phyloP scores from a whole-genome alignment of 495 filamentous ascomycete genomes.

The Hypoxylon trugodes region DNA sequence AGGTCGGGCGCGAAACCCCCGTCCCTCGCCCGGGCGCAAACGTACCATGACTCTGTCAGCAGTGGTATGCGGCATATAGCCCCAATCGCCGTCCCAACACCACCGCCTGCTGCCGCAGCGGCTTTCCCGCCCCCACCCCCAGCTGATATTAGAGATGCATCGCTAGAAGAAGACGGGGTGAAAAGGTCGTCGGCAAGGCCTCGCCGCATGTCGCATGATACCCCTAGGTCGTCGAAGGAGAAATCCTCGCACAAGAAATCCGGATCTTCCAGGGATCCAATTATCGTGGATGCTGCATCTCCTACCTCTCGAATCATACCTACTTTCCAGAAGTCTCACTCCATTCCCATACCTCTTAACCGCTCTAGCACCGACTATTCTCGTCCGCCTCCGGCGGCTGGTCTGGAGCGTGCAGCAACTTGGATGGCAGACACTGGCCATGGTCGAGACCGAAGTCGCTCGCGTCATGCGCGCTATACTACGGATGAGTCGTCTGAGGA shows the following conservation, averaged over 20 bases:
- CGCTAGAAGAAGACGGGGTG: conserved; percentile 34
- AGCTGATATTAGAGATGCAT: conserved; percentile 24
- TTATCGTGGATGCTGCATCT: conserved; percentile 41
- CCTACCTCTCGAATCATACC: conserved; percentile 41
- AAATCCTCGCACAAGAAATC: conserved; percentile 45
- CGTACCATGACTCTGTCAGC: conserved; percentile 36
- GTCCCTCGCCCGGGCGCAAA: conserved; percentile 41
- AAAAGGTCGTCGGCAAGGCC: conserved; percentile 47
- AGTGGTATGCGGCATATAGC: conserved; percentile 30
- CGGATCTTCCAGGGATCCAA: conserved; percentile 36
- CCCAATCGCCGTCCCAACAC: conserved; percentile 50
- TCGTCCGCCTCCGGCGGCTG: conserved; percentile 26
- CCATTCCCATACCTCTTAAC: conserved; percentile 41
- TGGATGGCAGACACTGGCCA: conserved; percentile 30
- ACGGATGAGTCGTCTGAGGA: conserved; percentile 40
- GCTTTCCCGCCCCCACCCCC: conserved; percentile 37
- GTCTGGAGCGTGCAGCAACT: conserved; percentile 33
- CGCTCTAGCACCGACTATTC: conserved; percentile 38
- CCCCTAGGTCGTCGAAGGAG: conserved; percentile 48
- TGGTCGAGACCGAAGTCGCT: conserved; percentile 39
- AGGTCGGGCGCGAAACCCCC: conserved; percentile 38
- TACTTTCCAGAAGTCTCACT: conserved; percentile 44
- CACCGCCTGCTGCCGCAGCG: conserved; percentile 34
- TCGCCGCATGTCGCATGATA: conserved; percentile 54
- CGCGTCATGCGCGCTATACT: conserved; percentile 28